Conservation (phyloP, 1,284 basidiomycete species). For the Ceratobasidium sp. region DNA sequence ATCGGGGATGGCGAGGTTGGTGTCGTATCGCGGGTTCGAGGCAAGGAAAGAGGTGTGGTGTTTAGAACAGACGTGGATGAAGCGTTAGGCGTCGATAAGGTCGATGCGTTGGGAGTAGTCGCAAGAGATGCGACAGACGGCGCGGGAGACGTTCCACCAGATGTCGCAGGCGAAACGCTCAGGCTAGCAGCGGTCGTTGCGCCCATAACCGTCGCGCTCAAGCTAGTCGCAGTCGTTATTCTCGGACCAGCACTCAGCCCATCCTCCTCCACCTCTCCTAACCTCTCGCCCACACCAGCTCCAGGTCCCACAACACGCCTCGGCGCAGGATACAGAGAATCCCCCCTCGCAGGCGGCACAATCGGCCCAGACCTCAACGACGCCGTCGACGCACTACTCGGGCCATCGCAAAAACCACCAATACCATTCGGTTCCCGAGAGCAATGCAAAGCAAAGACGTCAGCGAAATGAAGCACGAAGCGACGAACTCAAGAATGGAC, state of each 20-base stretch:
- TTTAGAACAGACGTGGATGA: slow-evolving; percentile 10
- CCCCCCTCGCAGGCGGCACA: not conserved
- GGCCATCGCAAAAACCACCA: not conserved
- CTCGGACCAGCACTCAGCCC: not conserved
- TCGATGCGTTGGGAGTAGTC: slow-evolving; percentile 11
- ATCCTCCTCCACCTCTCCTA: not conserved
- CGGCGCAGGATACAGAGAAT: slow-evolving; percentile 21
- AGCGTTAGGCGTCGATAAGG: slow-evolving; percentile 11
- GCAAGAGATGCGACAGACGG: not conserved
- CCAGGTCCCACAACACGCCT: not conserved
- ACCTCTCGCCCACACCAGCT: not conserved
- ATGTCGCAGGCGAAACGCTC: slow-evolving; percentile 2
- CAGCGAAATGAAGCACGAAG: not conserved
- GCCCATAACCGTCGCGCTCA: not conserved
- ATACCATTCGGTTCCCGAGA: no score
- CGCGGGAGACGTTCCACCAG: not conserved
- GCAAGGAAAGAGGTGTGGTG: slow-evolving; percentile 11
- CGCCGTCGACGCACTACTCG: slow-evolving; percentile 1
- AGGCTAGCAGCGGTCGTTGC: not conserved
- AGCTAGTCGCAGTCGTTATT: not conserved
- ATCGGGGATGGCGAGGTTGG: not conserved
- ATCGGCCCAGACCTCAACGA: slow-evolving; percentile 4
- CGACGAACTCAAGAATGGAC: not conserved
- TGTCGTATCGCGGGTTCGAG: slow-evolving; percentile 7
- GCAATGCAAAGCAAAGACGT: not conserved